These are phyloP conservation scores for Blastobotrys indianensis DNA, from an alignment of 1,139 yeast genomes.

Conservation along the genomic window DNA sequence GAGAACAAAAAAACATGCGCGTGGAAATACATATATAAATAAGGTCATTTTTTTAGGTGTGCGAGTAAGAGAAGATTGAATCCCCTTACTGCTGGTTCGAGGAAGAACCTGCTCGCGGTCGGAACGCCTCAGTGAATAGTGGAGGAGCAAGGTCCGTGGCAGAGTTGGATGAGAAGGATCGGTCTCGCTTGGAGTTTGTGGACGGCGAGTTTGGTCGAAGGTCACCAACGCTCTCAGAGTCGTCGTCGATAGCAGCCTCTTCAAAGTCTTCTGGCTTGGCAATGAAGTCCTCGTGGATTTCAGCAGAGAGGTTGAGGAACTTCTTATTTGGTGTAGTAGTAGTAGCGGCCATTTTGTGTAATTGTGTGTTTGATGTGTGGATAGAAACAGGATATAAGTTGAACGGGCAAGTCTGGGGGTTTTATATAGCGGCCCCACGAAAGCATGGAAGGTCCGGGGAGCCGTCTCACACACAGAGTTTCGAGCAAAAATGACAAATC, in stretches of 20 bases:
- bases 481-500: too few species aligned
- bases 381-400: background rate
- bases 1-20: background rate
- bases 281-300: conserved; percentile 19
- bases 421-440: background rate
- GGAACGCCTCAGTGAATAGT: conserved; percentile 19
- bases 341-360: conserved; percentile 5
- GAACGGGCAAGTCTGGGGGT: background rate
- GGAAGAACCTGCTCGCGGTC: conserved; percentile 19
- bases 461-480: background rate
- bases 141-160: conserved; percentile 21
- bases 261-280: conserved; percentile 9
- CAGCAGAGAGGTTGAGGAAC: conserved; percentile 21
- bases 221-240: conserved; percentile 7
- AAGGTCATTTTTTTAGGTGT: too few species aligned
- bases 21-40: background rate
- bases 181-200: conserved; percentile 6
- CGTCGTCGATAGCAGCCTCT: conserved; percentile 17
- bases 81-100: background rate
- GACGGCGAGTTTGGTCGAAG: background rate
- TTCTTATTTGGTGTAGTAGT: conserved; percentile 4
- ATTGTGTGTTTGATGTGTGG: background rate
- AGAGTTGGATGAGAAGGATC: conserved; percentile 19
- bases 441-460: background rate
- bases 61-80: background rate